Base-by-base conservation (phyloP, 2,329 filamentous ascomycete genomes). In the Nemania abortiva region DNA sequence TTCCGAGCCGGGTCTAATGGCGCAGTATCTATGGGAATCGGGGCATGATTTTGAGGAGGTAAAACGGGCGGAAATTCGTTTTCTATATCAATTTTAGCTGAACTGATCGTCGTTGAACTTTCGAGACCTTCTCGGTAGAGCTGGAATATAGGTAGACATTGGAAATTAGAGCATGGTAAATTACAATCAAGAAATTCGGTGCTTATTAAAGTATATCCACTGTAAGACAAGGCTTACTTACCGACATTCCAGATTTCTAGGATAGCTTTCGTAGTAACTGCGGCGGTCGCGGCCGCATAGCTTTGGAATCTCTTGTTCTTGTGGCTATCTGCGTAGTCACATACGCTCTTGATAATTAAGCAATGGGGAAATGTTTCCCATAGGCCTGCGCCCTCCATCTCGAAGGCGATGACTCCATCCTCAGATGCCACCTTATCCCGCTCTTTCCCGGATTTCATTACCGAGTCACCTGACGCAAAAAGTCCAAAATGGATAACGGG, bases 361-460 rank as follows among this genome's bases (percentile, higher is more conserved):
- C 62, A 65, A 22, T 4, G 1, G 1, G 54, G 54, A 7, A 65
- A 65, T 39, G 6, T 42, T 9, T 66, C 49, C 63, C 49, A 55
- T 7, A 53, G 24, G 15, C 63, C 49, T 10, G 56, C 49, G 4
- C 56, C 63, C 29, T 66, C 56, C 56, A 66, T 66, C 24, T 66
- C 47, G 15, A 60, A 66, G 6, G 49, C 63, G 18, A 66, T 60
- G n/a, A 55, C 1, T 3, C 37, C 56, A 1, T 56, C 27, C 6
- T 11, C 3, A 24, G 11, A 24, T 15, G 57, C 49, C 5, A 13
- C 27, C 9, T 7, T 18, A 39, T 66, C 49, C 5, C 56, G 56
- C 18, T 60, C 49, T 39, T 56, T 56, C 3, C 54, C 55, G 24
- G 55, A 65, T 29, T 59, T 65, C 63, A 65, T 65, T 24, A 65